Evolutionary conservation across 768 basidiomycete genomes (phyloP).

Genomic region (Phaffia tasmanica): DNA sequence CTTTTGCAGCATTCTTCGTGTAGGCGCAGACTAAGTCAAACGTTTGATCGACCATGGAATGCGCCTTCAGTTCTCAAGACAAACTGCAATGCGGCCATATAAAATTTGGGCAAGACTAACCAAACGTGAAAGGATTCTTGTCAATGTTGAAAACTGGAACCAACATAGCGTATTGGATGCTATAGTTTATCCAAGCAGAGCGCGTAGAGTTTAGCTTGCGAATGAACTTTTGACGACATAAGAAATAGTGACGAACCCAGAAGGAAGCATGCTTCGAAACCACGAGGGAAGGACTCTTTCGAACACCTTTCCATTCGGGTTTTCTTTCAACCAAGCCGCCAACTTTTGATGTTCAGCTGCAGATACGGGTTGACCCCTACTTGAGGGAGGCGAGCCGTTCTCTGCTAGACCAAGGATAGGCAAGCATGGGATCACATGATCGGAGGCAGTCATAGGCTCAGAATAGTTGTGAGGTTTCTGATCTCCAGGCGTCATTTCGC

Average conservation of each 20-base stretch:
- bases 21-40: conserved; percentile 58
- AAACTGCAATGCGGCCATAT: conserved; percentile 4
- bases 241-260: conserved; percentile 19
- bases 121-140: conserved; percentile 74
- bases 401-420: conserved; percentile 36
- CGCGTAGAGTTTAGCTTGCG: not conserved
- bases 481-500: conserved; percentile 14
- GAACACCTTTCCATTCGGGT: conserved; percentile 75
- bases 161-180: conserved; percentile 73
- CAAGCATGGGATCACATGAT: conserved; percentile 30
- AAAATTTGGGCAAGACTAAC: not conserved
- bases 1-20: conserved; percentile 63
- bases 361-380: conserved; percentile 44
- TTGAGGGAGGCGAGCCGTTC: not conserved
- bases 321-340: conserved; percentile 61
- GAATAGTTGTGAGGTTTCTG: conserved; percentile 15
- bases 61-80: not conserved
- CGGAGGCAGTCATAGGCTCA: not conserved
- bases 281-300: conserved; percentile 77
- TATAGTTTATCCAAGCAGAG: not conserved
- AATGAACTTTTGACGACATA: not conserved
- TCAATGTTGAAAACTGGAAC: conserved; percentile 91
- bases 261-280: conserved; percentile 69
- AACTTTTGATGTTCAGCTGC: conserved; percentile 64
- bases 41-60: not conserved